Evolutionary conservation across 352 stramenopile species (phyloP).

Genomic region (Pythium angustatum): DNA sequence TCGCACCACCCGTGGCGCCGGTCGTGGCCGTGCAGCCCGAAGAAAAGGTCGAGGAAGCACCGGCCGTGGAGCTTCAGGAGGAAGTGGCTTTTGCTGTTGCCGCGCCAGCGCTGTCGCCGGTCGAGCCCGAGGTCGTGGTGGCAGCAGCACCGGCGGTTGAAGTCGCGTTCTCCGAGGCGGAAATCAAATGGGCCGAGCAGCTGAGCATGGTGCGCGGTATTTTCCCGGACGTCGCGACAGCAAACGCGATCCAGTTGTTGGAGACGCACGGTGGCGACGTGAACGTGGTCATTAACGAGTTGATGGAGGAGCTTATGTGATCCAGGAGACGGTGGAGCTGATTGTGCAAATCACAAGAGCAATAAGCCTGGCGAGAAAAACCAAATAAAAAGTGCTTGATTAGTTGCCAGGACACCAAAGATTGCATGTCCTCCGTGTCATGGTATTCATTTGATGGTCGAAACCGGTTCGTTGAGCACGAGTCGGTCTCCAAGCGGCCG

Average conservation of each 20-base stretch:
- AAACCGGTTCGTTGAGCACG: not conserved
- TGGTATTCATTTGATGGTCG: too few species aligned
- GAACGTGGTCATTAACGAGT: slow-evolving; percentile 70
- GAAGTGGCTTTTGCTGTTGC: not conserved
- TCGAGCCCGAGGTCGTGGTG: slow-evolving; percentile 19
- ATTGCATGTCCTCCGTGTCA: too few species aligned
- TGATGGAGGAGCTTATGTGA: slow-evolving; percentile 52
- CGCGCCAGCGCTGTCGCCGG: not conserved
- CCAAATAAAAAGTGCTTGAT: too few species aligned
- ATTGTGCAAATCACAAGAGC: too few species aligned
- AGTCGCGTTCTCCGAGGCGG: slow-evolving; percentile 52
- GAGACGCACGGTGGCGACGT: slow-evolving; percentile 69
- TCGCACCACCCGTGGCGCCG: not conserved
- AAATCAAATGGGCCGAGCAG: slow-evolving; percentile 75
- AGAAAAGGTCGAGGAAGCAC: not conserved
- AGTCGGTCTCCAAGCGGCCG: not conserved
- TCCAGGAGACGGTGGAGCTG: too few species aligned
- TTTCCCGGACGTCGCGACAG: slow-evolving; percentile 54
- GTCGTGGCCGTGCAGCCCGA: slow-evolving; percentile 13
- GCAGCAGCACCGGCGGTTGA: slow-evolving; percentile 10
- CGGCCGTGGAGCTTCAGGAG: slow-evolving; percentile 14
- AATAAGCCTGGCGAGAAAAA: too few species aligned
- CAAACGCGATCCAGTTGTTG: slow-evolving; percentile 54
- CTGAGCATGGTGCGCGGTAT: slow-evolving; percentile 64
- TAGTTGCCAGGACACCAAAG: too few species aligned